A percentile compares a stretch with the other conserved stretches of the same genome.
These are phyloP conservation scores for Xylaria cubensis DNA, from an alignment of 495 filamentous ascomycete genomes.

Conservation along the genomic window DNA sequence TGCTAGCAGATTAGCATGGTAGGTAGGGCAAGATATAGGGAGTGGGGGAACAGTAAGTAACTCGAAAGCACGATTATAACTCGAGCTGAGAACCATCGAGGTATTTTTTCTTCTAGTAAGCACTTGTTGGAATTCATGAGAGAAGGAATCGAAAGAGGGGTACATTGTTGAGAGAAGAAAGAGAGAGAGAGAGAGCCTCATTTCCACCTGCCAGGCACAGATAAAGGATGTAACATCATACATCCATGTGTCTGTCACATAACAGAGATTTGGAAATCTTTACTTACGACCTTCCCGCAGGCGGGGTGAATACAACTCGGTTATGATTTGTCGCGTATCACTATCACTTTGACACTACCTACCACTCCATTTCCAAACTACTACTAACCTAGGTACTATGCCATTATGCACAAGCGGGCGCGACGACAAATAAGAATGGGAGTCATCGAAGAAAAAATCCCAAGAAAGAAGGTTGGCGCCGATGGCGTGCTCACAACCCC, in stretches of 20 bases:
- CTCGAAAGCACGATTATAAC: neutral
- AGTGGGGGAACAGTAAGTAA: neutral
- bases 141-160: neutral
- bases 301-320: neutral
- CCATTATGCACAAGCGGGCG: neutral
- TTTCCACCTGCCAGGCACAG: conserved; percentile 13
- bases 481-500: conserved; percentile 28
- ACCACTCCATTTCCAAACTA: neutral
- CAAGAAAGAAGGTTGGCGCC: conserved; percentile 10
- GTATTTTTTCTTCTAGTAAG: neutral
- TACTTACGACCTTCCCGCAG: neutral
- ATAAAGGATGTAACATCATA: neutral
- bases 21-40: neutral
- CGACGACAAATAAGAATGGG: conserved; percentile 1
- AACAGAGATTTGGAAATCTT: neutral
- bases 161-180: neutral
- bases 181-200: neutral
- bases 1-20: no score
- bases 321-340: neutral
- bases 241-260: neutral
- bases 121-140: neutral
- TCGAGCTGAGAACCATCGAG: neutral
- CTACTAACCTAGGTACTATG: neutral
- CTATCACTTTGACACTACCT: neutral
- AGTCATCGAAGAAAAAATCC: neutral